Base-by-base conservation (phyloP, 1,284 basidiomycete species). In the Leccinum variabile region DNA sequence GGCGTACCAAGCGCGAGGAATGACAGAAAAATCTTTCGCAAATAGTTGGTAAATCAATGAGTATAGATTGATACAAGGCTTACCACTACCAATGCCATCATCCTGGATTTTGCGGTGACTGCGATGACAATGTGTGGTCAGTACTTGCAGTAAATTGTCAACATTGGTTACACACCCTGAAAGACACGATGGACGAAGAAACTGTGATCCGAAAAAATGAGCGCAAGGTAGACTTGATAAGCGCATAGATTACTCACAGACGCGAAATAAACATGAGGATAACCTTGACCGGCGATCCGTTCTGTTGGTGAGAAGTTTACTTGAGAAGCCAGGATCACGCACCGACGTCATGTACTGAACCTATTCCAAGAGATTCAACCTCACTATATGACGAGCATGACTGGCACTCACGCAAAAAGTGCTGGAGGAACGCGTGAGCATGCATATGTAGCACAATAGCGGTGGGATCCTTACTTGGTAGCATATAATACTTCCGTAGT, bases 371-470 rank as follows among this genome's bases (percentile, higher is more conserved):
- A 18, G 54, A 66, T 60, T n/a, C 39, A 63, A 57, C 39, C 13
- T 49, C 10, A 10, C 10, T 9, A 1, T 5, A 18, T 28, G 25
- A 50, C 44, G 16, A 56, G 53, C 57, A 58, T 37, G 8, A 6
- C 10, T 7, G 7, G 46, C 4, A 66, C 78, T 72, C 63, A 80
- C 78, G 56, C 79, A 70, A 57, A 80, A 78, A 11, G 77, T 72
- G 44, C 78, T 80, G 25, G 6, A 33, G 9, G 32, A 60, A 60
- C 25, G 35, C 1, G 37, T 65, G 50, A 67, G 59, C 52, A 37
- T 60, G 33, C 25, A 11, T 35, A 3, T 6, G 39, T 8, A 2
- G 3, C 8, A 5, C 7, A n/a, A 8, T 1, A 14, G n/a, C 11
- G 13, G 4, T 28, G 2, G 10, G 18, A 32, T 9, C 60, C 75